A percentile compares a stretch with the other conserved stretches of the same genome.
Evolutionary conservation across 169 alveolate species (phyloP).

Genomic region (Babesia sp.): DNA sequence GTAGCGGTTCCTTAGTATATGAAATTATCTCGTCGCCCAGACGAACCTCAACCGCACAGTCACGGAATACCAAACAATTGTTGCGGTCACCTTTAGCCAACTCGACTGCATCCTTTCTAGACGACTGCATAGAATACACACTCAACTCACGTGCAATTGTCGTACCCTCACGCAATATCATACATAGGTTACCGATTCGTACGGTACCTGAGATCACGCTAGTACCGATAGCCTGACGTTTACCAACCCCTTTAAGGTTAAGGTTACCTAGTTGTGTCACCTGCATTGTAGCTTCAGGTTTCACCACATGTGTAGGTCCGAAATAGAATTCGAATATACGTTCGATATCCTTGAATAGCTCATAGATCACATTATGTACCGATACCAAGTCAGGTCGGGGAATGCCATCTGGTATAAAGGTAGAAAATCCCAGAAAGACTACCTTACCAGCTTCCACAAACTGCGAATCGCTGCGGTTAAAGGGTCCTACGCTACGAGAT

Average conservation of each 20-base stretch:
- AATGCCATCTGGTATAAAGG: slow-evolving; percentile 17
- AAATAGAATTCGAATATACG: slow-evolving; percentile 54
- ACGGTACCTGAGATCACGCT: slow-evolving; percentile 69
- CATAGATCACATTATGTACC: slow-evolving; percentile 85
- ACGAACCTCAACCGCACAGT: slow-evolving; percentile 5
- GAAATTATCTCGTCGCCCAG: slow-evolving; percentile 61
- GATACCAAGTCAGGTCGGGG: slow-evolving; percentile 64
- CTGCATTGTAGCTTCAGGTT: slow-evolving; percentile 67
- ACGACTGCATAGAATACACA: slow-evolving; percentile 73
- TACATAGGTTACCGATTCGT: slow-evolving; percentile 34
- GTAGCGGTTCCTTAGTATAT: slow-evolving; percentile 61
- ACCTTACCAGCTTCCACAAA: slow-evolving; percentile 64
- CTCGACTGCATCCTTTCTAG: slow-evolving; percentile 64
- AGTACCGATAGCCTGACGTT: slow-evolving; percentile 70
- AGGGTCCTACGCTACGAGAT: slow-evolving; percentile 81
- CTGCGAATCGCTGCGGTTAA: slow-evolving; percentile 79
- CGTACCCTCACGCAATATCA: slow-evolving; percentile 55
- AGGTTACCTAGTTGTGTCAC: slow-evolving; percentile 72
- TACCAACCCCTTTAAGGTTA: slow-evolving; percentile 68
- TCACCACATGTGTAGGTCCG: slow-evolving; percentile 65
- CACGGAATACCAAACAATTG: slow-evolving; percentile 60
- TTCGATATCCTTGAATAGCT: slow-evolving; percentile 82
- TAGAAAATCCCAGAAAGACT: slow-evolving; percentile 45
- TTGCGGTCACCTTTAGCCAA: slow-evolving; percentile 62
- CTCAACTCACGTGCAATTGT: slow-evolving; percentile 50